A percentile compares a stretch with the other conserved stretches of the same genome.
These are phyloP conservation scores for Botrytis sinoallii DNA, from an alignment of 2,329 filamentous ascomycete species.

Conservation along the genomic window DNA sequence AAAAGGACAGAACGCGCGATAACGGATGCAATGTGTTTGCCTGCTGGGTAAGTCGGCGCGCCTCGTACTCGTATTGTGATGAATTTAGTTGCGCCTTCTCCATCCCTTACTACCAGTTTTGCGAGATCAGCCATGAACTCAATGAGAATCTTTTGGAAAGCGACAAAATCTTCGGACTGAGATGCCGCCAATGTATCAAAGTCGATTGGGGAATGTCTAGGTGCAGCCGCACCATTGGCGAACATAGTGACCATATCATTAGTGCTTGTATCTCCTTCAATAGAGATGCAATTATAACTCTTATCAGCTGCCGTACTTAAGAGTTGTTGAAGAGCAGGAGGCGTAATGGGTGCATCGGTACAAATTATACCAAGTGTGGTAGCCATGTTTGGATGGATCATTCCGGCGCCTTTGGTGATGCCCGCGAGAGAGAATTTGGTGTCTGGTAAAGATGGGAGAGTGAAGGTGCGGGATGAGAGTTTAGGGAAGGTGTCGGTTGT, in stretches of 20 bases:
- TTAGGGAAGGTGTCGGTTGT: conserved; percentile 99
- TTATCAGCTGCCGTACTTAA: background rate
- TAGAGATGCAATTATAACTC: background rate
- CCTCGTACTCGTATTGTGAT: background rate
- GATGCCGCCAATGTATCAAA: background rate
- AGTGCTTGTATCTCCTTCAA: conserved; percentile 4
- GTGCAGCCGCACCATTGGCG: background rate
- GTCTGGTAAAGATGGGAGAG: conserved; percentile 72
- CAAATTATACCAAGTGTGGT: conserved; percentile 89
- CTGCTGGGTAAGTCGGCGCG: background rate
- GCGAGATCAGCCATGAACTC: background rate
- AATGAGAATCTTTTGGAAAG: background rate
- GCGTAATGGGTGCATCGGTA: conserved; percentile 80
- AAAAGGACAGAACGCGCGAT: background rate
- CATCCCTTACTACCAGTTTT: background rate
- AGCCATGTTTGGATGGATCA: conserved; percentile 99
- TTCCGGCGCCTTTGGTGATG: conserved; percentile 96
- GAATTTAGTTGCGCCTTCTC: background rate
- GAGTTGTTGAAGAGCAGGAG: conserved; percentile 37
- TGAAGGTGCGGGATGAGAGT: conserved; percentile 80
- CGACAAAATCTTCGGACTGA: background rate
- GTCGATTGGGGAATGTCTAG: background rate
- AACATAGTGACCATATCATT: background rate
- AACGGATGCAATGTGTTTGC: background rate
- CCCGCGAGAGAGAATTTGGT: conserved; percentile 82